These are phyloP conservation scores for Brassica rapa DNA, from an alignment of 345 rosid genomes.

Conservation along the genomic window DNA sequence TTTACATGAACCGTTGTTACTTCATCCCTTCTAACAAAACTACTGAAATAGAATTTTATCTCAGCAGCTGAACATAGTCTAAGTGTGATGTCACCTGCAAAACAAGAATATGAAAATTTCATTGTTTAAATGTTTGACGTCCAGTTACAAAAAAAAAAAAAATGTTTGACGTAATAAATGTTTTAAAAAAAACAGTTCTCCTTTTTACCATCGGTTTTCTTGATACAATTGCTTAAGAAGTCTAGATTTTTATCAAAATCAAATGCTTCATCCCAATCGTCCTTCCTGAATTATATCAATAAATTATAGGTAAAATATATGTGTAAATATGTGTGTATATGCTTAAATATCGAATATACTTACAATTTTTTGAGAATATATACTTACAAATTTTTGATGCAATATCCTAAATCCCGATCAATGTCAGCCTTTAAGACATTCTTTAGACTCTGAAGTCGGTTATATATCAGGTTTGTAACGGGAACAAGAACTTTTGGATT, in stretches of 20 bases:
- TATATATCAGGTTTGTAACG: constrained; percentile 55
- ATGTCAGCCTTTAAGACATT: constrained; percentile 47
- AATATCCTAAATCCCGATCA: constrained; percentile 49
- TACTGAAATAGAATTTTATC: constrained; percentile 63
- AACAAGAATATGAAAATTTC: neutral
- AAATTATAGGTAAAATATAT: neutral
- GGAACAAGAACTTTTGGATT: constrained; percentile 50
- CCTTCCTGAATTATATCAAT: constrained; percentile 50
- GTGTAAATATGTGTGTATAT: neutral
- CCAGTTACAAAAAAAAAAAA: too few relatives aligned
- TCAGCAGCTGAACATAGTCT: constrained; percentile 83
- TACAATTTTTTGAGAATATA: neutral
- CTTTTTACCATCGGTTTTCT: constrained; percentile 60
- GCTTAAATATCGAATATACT: neutral
- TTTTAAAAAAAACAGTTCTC: neutral
- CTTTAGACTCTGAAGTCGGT: constrained; percentile 58
- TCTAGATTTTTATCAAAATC: constrained; percentile 54
- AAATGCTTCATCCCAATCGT: constrained; percentile 80
- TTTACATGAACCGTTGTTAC: constrained; percentile 43
- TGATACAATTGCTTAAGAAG: constrained; percentile 67
- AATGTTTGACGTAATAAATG: neutral
- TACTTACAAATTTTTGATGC: constrained; percentile 66
- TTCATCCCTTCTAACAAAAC: constrained; percentile 46
- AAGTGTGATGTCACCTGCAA: constrained; percentile 64
- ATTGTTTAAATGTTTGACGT: neutral